Base-by-base conservation (phyloP, 345 rosid species). In the Rhizophora mangle region DNA sequence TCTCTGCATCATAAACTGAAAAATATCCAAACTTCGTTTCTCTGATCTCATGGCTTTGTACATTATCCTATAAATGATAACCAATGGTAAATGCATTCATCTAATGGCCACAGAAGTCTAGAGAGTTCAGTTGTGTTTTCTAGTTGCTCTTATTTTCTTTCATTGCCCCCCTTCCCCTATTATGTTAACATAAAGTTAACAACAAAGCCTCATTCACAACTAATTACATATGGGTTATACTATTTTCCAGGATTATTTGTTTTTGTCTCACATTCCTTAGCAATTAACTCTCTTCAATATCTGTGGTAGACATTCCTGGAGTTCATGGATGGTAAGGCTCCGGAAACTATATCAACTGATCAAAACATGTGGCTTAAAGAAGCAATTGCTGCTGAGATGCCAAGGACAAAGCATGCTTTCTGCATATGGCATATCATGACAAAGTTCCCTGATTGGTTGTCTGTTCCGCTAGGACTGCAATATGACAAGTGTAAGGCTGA, bases 241-340 rank as follows among this genome's bases (percentile, higher is more conserved):
- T 16, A 24, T 4, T 24, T 56, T 24, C 16, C 6, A 16, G 26
- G 18, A 27, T 24, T 27, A 56, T 56, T 16, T 55, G 8, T 1
- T 52, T 31, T 70, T 47, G 19, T 51, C 0, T 34, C 53, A 27
- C 34, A 9, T 66, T 39, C 32, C 39, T 22, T 8, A 15, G 51
- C 57, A 54, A 27, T 51, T 57, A 36, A 34, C 29, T 13, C 22
- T 53, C 49, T 59, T 63, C 24, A 64, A 65, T 64, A 22, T 72
- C 34, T 75, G 2, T 68, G 77, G 46, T 82, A 82, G 90, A 79
- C 82, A 13, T 86, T 84, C 74, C 68, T 82, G 79, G 79, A 70
- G 52, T 84, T 84, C 79, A 82, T 84, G 88, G 81, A 84, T 39
- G 86, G 86, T 61, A 86, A 86, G 76, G 77, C 84, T 73, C 90